Base-by-base conservation (phyloP, 352 stramenopile species). In the Globisporangium uncinulatum region DNA sequence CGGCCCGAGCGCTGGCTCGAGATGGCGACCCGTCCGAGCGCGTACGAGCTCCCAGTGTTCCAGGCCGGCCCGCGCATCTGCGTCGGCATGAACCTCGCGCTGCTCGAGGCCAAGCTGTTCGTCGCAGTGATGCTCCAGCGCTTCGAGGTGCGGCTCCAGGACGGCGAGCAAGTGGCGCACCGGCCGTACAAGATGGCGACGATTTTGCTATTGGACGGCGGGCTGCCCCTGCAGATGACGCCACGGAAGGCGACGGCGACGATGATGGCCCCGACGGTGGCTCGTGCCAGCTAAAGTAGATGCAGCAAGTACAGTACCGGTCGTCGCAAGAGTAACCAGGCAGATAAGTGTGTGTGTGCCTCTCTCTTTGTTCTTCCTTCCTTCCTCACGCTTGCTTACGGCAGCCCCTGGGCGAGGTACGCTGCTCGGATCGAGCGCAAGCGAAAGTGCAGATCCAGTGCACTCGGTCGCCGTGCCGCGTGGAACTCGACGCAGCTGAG, bases 21-120 rank as follows among this genome's bases (percentile, higher is more conserved):
- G 21, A 73, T 78, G 55, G 51, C 67, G 44, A 77, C 62, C 7
- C 73, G 73, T 4, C 79, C 77, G n/a, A 84, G 66, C 21, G 74
- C 72, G 29, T 89, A 77, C 55, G 69, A 86, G 52, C 90, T 89
- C 31, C 76, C 79, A 10, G 70, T 71, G 1, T 93, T 95, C 56
- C 74, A 92, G 37, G 79, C 77, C 1, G 85, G 83, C 7, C 76
- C 74, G 5, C 75, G 85, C 7, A 68, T 82, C 11, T 95, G 85
- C 51, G 41, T 90, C 7, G 83, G 85, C 14, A 84, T 86, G 76
- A 84, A 79, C 52, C 82, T 90, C 62, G 79, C 77, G 6, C 54
- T 90, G 9, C 54, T 89, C 39, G 76, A 89, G 51, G 56, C 69
- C 45, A 86, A 86, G 61, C 61, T 83, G 43, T 83, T 83, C 52